Evolutionary conservation across 2,329 filamentous ascomycete genomes (phyloP), one percentile per base, ranked within the genome.

Genomic region (Lecanoromycetidae sp.): DNA sequence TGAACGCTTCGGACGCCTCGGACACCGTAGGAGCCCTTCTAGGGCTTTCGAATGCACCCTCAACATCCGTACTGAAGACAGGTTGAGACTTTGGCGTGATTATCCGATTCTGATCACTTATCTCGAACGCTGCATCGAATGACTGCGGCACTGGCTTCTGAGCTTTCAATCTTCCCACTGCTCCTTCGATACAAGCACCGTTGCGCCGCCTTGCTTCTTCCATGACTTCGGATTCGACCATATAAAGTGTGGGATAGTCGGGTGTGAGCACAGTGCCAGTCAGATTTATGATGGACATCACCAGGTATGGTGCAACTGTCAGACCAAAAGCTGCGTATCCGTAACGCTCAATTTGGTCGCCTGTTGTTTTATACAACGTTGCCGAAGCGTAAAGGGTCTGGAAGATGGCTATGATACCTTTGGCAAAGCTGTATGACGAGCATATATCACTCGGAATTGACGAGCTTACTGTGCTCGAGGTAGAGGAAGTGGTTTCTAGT

Each of bases 251-350:
- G 7, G 60, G 40, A 47, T 63, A 64, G 13, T 60, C 54, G 2
- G 60, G 60, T 2, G 43, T 52, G 5, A 54, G 42, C 32, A 57
- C 19, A 23, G 46, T 49, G 17, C 50, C 59, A 4, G 61, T 4
- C 3, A 65, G 44, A 48, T 66, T 66, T n/a, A 65, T 38, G 3
- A 62, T 50, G 0, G 59, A 63, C 64, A 66, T 66, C 19, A 63
- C 35, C 4, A 58, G 49, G 39, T 64, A 65, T 0, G 62, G 63
- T 1, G 61, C 49, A 2, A 65, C 61, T 0, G 63, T 65, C 6
- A 66, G 54, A 3, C 59, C 58, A 43, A 63, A 65, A 1, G 63
- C 58, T 1, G 61, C 61, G 37, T 60, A 65, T 8, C 63, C 62
- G 36, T 58, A 66, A 23, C 49, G 50, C 8, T 55, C 23, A 15